These are phyloP conservation scores for Saturnispora saitoi DNA, from an alignment of 805 yeast species.

Conservation along the genomic window DNA sequence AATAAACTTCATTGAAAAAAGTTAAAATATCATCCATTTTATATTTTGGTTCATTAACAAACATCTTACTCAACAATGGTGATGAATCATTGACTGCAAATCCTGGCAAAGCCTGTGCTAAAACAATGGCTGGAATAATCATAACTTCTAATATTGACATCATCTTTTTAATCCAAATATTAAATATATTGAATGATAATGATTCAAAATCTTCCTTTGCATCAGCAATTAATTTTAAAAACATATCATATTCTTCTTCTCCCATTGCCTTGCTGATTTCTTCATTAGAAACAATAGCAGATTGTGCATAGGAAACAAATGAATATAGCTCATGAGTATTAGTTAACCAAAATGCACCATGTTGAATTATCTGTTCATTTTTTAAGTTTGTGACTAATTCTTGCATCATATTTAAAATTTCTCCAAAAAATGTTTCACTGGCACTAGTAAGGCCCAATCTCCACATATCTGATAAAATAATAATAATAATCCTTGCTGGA, in stretches of 20 bases:
- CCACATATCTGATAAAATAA: conserved; percentile 96
- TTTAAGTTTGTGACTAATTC: conserved; percentile 67
- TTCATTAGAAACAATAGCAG: conserved; percentile 81
- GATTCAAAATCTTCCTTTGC: conserved; percentile 93
- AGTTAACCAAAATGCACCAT: conserved; percentile 96
- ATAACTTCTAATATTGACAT: conserved; percentile 85
- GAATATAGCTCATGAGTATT: conserved; percentile 93
- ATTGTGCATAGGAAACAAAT: conserved; percentile 88
- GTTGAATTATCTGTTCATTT: conserved; percentile 80
- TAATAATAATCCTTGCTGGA: conserved; percentile 92
- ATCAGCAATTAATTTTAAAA: conserved; percentile 78
- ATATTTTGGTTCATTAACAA: conserved; percentile 59
- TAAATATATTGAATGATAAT: conserved; percentile 85
- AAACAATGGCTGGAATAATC: conserved; percentile 89
- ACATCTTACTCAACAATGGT: conserved; percentile 77
- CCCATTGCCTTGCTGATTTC: conserved; percentile 75
- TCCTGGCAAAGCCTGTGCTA: conserved; percentile 93
- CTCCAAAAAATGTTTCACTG: conserved; percentile 84
- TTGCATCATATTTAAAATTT: conserved; percentile 80
- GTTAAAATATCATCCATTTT: conserved; percentile 93
- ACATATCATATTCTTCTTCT: conserved; percentile 82
- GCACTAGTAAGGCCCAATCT: conserved; percentile 88
- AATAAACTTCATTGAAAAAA: conserved; percentile 80
- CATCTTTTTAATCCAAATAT: conserved; percentile 94
- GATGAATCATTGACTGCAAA: conserved; percentile 78